Evolutionary conservation across 2,329 filamentous ascomycete genomes (phyloP).

Genomic region (Herpotrichia juniperi): DNA sequence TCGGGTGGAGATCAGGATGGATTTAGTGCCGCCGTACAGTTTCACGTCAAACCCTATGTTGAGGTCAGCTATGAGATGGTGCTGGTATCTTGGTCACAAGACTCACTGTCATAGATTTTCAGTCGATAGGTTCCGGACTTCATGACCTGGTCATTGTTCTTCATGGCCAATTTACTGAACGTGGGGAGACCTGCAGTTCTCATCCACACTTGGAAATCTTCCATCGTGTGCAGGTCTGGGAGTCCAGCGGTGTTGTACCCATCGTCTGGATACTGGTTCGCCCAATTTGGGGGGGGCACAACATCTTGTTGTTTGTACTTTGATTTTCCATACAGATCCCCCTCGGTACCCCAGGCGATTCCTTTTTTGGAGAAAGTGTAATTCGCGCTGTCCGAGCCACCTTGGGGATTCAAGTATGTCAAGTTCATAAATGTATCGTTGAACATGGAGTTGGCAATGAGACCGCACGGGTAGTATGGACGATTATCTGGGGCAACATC

Average conservation of each 20-base stretch:
- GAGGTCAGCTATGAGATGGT: slow-evolving; percentile 23
- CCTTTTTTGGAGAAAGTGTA: slow-evolving; percentile 80
- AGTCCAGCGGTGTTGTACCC: slow-evolving; percentile 69
- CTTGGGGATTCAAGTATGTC: slow-evolving; percentile 61
- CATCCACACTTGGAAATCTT: slow-evolving; percentile 99
- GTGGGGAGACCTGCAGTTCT: slow-evolving; percentile 90
- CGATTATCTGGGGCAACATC: slow-evolving; percentile 50
- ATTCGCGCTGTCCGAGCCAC: slow-evolving; percentile 47
- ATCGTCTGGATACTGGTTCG: slow-evolving; percentile 68
- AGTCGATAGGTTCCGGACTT: slow-evolving; percentile 74
- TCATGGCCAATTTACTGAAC: slow-evolving; percentile 90
- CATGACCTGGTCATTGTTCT: slow-evolving; percentile 78
- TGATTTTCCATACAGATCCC: slow-evolving; percentile 75
- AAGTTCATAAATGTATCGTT: slow-evolving; percentile 86
- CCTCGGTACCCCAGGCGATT: slow-evolving; percentile 88
- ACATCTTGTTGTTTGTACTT: slow-evolving; percentile 70
- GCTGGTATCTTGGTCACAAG: not conserved
- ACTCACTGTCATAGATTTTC: slow-evolving; percentile 78
- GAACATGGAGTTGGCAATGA: slow-evolving; percentile 97
- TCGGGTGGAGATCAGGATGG: slow-evolving; percentile 84
- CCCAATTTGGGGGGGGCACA: slow-evolving; percentile 87
- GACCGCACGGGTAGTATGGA: slow-evolving; percentile 90
- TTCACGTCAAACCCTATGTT: slow-evolving; percentile 77
- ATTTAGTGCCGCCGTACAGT: slow-evolving; percentile 84
- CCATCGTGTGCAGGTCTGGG: slow-evolving; percentile 75